Base-by-base conservation (phyloP, 179 eudicot species). In the Beta corolliflora region DNA sequence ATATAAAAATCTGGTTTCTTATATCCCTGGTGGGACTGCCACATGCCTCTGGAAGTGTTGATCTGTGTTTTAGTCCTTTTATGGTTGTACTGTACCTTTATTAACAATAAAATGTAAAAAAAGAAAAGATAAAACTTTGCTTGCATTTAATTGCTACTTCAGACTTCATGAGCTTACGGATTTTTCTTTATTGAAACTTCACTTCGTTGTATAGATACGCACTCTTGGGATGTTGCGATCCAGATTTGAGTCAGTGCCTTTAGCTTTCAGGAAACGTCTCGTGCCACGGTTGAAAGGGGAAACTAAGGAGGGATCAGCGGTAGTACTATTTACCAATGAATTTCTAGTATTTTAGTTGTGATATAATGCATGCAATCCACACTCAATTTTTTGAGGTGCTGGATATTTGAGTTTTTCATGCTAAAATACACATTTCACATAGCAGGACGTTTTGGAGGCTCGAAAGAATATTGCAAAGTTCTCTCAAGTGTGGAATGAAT, bases 401-500 rank as follows among this genome's bases (percentile, higher is more conserved):
- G 56, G 52, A 41, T 56, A 10, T 77, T 55, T 64, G n/a, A 71
- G 64, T 70, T 12, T 69, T 64, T 50, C 69, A 45, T 76, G 65
- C 81, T 81, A 13, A 75, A 44, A 44, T 73, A 68, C 31, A 46
- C 61, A 83, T 45, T 83, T 77, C 53, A 23, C 83, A 50, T 79
- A 66, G 83, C 91, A 92, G 95, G 89, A 81, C 77, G 86, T 78
- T 84, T 63, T 75, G 72, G 88, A 84, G 82, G 93, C 84, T 54
- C 88, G 91, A 72, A 92, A 82, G 82, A 91, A 90, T 80, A 89
- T 95, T 81, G 98, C 98, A 76, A 95, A 89, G 80, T 97, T 97
- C 88, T 91, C 99, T 87, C 98, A 91, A 85, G 91, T 95, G 82
- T 97, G 99, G 99, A 97, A 97, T 85, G 99, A 97, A 84, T 95